Evolutionary conservation across 1,284 basidiomycete genomes (phyloP), one percentile per base, ranked within the genome.

Genomic region (Tremellales sp.): DNA sequence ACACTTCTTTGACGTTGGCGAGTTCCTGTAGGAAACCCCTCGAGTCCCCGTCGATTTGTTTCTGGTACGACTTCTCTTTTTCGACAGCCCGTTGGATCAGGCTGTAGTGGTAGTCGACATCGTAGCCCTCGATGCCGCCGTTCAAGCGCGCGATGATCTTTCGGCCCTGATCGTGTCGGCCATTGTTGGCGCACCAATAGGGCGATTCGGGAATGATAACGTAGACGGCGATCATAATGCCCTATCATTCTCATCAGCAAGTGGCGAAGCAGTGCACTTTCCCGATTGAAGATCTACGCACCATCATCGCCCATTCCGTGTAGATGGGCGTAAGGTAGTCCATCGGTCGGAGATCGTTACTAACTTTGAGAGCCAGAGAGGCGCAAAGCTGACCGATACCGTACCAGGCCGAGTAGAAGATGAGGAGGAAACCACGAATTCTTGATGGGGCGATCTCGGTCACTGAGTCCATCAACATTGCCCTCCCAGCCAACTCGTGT

Each of bases 251-350:
- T 7, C 40, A n/a, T 15, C 40, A 36, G 5, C 15, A 27, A n/a
- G 19, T 17, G 13, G 31, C 27, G 23, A 3, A 4, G 8, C 37
- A 39, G 37, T 39, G 29, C n/a, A n/a, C n/a, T n/a, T n/a, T n/a
- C n/a, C n/a, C n/a, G n/a, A 24, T 15, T 24, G 12, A 12, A n/a
- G n/a, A n/a, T n/a, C n/a, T n/a, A 43, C 51, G 44, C 19, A 46
- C 61, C 22, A 65, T 29, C 54, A 63, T 57, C 3, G 57, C 65
- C 60, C 61, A 67, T 46, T 67, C 59, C 10, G 56, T 54, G 48
- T 64, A 64, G 43, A 67, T 62, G 3, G 55, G 52, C 7, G 29
- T 45, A 7, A 58, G 52, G 47, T 61, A 67, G 44, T 58, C 53
- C 46, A 44, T 33, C 0, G 65, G 60, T 15, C 52, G 23, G 11